phyloP scores from a whole-genome alignment of 768 basidiomycete species.

The Zangia roseola region DNA sequence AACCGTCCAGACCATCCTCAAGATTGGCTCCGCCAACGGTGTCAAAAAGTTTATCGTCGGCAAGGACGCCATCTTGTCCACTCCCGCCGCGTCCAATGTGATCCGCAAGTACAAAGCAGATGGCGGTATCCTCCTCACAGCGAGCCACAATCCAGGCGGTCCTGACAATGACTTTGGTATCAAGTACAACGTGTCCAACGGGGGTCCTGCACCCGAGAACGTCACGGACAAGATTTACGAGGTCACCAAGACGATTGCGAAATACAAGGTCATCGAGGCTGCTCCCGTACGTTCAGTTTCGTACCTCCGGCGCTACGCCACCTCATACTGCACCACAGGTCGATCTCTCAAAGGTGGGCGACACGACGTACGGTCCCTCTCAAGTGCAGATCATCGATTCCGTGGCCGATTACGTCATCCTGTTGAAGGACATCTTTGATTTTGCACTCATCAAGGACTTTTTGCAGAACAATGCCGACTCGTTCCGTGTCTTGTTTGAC shows the following conservation, averaged over 20 bases:
- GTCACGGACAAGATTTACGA: slow-evolving; percentile 96
- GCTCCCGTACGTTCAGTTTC: slow-evolving; percentile 55
- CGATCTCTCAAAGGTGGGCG: slow-evolving; percentile 81
- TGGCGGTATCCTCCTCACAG: slow-evolving; percentile 96
- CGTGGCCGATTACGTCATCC: slow-evolving; percentile 80
- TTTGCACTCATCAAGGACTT: slow-evolving; percentile 90
- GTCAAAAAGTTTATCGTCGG: slow-evolving; percentile 92
- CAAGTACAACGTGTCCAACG: slow-evolving; percentile 98
- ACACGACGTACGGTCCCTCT: slow-evolving; percentile 76
- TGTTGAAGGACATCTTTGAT: slow-evolving; percentile 91
- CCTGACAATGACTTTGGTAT: slow-evolving; percentile 99
- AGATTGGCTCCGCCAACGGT: slow-evolving; percentile 92
- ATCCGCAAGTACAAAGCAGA: slow-evolving; percentile 96
- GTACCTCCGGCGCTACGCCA: background rate
- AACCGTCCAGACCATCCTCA: slow-evolving; percentile 87
- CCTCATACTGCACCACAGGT: slow-evolving; percentile 44
- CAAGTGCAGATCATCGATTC: slow-evolving; percentile 92
- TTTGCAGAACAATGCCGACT: slow-evolving; percentile 63
- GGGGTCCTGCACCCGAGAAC: slow-evolving; percentile 94
- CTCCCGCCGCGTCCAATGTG: slow-evolving; percentile 93
- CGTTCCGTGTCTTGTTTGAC: slow-evolving; percentile 90
- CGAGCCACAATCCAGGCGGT: slow-evolving; percentile 97
- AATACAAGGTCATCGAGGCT: slow-evolving; percentile 82
- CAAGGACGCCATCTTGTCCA: slow-evolving; percentile 88
- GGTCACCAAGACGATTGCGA: slow-evolving; percentile 80